A percentile compares a stretch with the other conserved stretches of the same genome.
phyloP scores from a whole-genome alignment of 805 yeast genomes.

The Teunomyces pallodes region DNA sequence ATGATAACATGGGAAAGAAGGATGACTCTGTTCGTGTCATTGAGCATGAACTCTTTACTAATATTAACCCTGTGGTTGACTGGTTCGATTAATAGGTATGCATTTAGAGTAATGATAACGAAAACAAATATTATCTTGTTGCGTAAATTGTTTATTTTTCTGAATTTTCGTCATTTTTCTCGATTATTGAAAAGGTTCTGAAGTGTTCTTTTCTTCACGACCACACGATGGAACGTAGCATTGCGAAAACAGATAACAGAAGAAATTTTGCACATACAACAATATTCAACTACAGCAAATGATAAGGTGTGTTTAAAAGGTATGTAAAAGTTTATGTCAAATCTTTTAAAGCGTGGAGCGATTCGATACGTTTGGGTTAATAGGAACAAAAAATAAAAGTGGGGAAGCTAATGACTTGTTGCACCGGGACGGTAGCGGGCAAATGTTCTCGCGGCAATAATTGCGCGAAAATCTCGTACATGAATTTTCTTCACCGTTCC shows the following conservation, averaged over 20 bases:
- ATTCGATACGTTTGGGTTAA: too few relatives aligned
- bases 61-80: constrained; percentile 6
- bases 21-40: constrained; percentile 4
- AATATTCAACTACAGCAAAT: too few relatives aligned
- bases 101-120: neutral
- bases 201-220: too few relatives aligned
- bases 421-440: neutral
- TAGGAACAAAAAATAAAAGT: too few relatives aligned
- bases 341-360: too few relatives aligned
- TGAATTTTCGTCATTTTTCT: neutral
- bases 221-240: too few relatives aligned
- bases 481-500: neutral
- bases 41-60: constrained; percentile 5
- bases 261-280: too few relatives aligned
- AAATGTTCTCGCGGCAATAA: neutral
- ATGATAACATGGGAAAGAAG: neutral
- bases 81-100: constrained; percentile 9
- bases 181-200: too few relatives aligned
- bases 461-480: too few relatives aligned
- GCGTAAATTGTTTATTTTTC: neutral
- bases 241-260: too few relatives aligned
- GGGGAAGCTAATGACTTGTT: neutral
- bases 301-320: too few relatives aligned
- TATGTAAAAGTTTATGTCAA: too few relatives aligned
- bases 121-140: neutral